Evolutionary conservation across 1,284 basidiomycete genomes (phyloP), one percentile per base, ranked within the genome.

Genomic region (Ustanciosporium gigantosporum): DNA sequence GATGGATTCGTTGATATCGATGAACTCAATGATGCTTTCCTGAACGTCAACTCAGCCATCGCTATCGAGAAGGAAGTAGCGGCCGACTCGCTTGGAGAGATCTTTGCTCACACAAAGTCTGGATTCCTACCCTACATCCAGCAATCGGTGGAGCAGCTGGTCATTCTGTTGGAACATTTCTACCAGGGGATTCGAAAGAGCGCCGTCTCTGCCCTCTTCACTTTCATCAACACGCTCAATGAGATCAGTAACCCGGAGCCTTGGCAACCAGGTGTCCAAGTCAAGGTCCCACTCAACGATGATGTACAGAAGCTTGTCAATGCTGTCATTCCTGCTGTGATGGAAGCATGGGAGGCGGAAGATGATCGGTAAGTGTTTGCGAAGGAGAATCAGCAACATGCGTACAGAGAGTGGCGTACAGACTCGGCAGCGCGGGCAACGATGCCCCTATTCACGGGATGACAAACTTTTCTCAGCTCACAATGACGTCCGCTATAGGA

Each of bases 41-140:
- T 79, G 46, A 81, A 81, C 59, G 91, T 94, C 66, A 96, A 93
- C 82, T 91, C 89, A 70, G 93, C 93, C 36, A 88, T 98, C 66
- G 94, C 93, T 43, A 91, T 98, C 50, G 95, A 99, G 83, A 99
- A 99, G 81, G 95, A 98, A 82, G 95, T 97, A 50, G 94, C 95
- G 5, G 91, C 92, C 29, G 94, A 98, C 79, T 91, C 94, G 23
- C 87, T 98, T 59, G 91, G 94, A 47, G 88, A 90, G 44, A 81
- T 99, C 55, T 97, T 97, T 79, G 82, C 85, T 34, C 84, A 89
- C 37, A 94, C 91, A 42, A 86, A 87, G 74, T 80, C 79, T 31
- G 87, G 89, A 73, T 98, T 96, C 86, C 82, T 97, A 67, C 92
- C 92, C 4, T 98, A 86, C 78, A 69, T 84, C 38, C 81, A 82